Conservation (phyloP, 495 filamentous ascomycete genomes). For the Neurospora sp. region DNA sequence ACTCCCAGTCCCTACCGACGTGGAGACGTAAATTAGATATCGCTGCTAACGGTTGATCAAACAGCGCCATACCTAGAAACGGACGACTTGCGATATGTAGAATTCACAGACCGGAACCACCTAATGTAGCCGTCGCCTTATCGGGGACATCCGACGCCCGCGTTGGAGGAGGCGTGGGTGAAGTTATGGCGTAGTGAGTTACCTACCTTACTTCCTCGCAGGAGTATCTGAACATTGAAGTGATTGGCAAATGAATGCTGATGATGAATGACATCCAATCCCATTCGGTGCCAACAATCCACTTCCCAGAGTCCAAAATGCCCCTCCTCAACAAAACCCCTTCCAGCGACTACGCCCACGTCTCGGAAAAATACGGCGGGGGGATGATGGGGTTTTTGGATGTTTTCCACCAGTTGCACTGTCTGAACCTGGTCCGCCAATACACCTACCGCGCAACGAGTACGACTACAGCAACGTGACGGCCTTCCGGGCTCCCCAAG, state of each 20-base stretch:
- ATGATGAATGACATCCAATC: too few species aligned
- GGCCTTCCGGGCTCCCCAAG: neutral
- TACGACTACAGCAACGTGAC: too few species aligned
- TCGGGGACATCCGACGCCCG: neutral
- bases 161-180: neutral
- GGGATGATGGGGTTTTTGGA: neutral
- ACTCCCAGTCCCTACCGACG: too few species aligned
- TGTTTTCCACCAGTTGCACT: neutral
- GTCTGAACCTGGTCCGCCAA: neutral
- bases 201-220: too few species aligned
- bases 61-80: neutral
- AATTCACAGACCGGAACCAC: neutral
- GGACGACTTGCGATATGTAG: neutral
- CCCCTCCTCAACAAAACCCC: neutral
- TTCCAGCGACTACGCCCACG: neutral
- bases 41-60: neutral
- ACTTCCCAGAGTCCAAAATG: neutral
- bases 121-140: neutral
- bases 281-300: neutral
- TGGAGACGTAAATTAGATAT: too few species aligned
- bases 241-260: too few species aligned
- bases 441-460: neutral
- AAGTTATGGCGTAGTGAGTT: conserved; percentile 1
- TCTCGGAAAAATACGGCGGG: neutral
- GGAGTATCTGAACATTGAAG: too few species aligned